Evolutionary conservation across 805 yeast genomes (phyloP), one percentile per base, ranked within the genome.

Genomic region (Kodamaea kaohsiungensis): DNA sequence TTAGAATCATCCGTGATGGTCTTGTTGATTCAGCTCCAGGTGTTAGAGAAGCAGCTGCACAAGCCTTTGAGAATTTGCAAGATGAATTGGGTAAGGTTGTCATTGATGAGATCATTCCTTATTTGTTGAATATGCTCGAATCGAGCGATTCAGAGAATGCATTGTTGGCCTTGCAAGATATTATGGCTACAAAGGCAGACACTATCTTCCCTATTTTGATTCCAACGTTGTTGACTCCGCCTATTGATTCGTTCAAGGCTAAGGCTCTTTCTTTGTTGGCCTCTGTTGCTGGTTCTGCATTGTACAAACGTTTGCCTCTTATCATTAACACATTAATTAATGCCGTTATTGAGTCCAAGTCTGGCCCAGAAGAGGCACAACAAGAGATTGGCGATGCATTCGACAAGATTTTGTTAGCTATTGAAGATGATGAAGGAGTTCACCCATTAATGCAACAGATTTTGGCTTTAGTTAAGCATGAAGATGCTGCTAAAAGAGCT

Each of bases 141-240:
- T 55, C 62, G 9, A 66, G 78, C 1, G 73, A 80, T 13, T 82
- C 80, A 16, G 89, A 84, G 48, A 80, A 82, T 64, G 97, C 99
- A 0, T 80, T 95, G 59, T 78, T 86, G 51, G 99, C 98, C 7
- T 79, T 95, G 59, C 86, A 88, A 72, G 98, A 92, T 65, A 88
- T 95, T 62, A 89, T 93, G 96, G 83, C 95, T 9, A 86, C 91
- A 2, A 90, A 89, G 64, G 81, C 98, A 6, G 96, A 90, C 55
- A 87, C 89, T 2, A 89, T 96, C 53, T 91, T 96, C 91, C 98
- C 98, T 48, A 88, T 90, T 48, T 81, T 95, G 66, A 80, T 93
- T 55, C 98, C 98, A 45, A 83, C 96, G 0, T 79, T 95, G 65
- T 77, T 93, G 65, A 69, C 84, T 5, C 86, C 91, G 6, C 98